Conservation (phyloP, 257 asterid genomes). For the Nicotiana obtusifolia region DNA sequence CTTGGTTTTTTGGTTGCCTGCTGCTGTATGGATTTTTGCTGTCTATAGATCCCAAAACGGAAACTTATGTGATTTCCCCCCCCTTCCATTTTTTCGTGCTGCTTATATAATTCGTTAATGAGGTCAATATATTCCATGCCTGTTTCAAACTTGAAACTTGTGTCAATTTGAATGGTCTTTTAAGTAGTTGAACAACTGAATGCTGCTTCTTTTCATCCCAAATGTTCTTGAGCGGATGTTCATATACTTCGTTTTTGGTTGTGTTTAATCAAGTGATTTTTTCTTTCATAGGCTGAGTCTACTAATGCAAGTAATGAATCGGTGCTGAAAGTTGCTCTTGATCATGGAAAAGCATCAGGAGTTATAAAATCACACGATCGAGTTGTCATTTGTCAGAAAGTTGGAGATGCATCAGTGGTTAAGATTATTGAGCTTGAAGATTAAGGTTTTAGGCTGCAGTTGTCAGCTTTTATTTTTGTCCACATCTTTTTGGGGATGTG, state of each 20-base stretch:
- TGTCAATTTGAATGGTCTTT: not conserved
- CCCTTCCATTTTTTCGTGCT: no score
- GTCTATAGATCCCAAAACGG: no score
- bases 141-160: not conserved
- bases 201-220: not conserved
- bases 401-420: constrained; percentile 83
- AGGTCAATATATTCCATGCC: not conserved
- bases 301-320: constrained; percentile 59
- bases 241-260: not conserved
- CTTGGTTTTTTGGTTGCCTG: not conserved
- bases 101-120: no score
- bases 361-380: constrained; percentile 67
- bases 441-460: constrained; percentile 14
- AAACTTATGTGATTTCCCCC: no score
- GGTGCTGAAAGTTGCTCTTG: constrained; percentile 72
- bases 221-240: not conserved
- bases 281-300: constrained; percentile 55
- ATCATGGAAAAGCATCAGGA: constrained; percentile 67
- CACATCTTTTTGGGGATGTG: not conserved
- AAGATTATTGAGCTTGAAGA: constrained; percentile 86
- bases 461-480: not conserved
- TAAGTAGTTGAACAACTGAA: not conserved
- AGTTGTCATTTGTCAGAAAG: constrained; percentile 80
- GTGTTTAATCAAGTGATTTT: not conserved
- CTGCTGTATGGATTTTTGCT: no score